phyloP scores from a whole-genome alignment of 352 stramenopile species.

The Phytophthora capsici region DNA sequence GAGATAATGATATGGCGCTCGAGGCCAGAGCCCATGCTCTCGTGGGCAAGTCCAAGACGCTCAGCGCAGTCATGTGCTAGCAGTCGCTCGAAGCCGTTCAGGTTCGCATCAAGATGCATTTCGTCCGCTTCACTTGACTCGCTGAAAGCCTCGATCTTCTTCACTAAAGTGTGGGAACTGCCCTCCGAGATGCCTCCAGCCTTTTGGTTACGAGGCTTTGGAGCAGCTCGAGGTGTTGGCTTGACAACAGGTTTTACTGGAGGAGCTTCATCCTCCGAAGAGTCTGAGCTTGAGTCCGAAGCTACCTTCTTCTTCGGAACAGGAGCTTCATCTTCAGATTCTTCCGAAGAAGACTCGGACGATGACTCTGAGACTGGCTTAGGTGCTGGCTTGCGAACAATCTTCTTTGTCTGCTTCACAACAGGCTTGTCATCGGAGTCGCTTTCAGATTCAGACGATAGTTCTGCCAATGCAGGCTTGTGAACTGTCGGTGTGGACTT shows the following conservation, averaged over 20 bases:
- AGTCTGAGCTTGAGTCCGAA: slow-evolving; percentile 23
- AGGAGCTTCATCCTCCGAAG: slow-evolving; percentile 30
- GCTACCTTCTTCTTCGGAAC: slow-evolving; percentile 11
- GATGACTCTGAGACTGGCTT: slow-evolving; percentile 14
- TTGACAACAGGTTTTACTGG: slow-evolving; percentile 5
- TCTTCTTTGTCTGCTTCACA: slow-evolving; percentile 23
- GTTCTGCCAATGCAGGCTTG: slow-evolving; percentile 25
- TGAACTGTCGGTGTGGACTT: slow-evolving; percentile 8
- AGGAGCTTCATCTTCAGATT: slow-evolving; percentile 8
- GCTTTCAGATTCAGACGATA: slow-evolving; percentile 33
- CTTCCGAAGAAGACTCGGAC: slow-evolving; percentile 14
- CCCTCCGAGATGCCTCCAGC: slow-evolving; percentile 58
- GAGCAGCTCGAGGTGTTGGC: slow-evolving; percentile 15
- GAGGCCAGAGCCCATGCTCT: slow-evolving; percentile 70
- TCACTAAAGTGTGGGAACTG: slow-evolving; percentile 83
- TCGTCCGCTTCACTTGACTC: slow-evolving; percentile 50
- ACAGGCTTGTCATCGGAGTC: slow-evolving; percentile 14
- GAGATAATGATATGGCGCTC: slow-evolving; percentile 85
- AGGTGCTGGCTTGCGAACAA: not conserved
- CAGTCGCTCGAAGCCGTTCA: slow-evolving; percentile 86
- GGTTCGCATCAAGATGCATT: slow-evolving; percentile 73
- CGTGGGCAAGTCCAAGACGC: slow-evolving; percentile 72
- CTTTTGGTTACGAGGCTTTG: slow-evolving; percentile 24
- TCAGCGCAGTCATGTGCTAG: slow-evolving; percentile 86
- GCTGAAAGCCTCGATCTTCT: slow-evolving; percentile 79